Conservation (phyloP, 352 stramenopile genomes). For the Thraustochytrium striatum region DNA sequence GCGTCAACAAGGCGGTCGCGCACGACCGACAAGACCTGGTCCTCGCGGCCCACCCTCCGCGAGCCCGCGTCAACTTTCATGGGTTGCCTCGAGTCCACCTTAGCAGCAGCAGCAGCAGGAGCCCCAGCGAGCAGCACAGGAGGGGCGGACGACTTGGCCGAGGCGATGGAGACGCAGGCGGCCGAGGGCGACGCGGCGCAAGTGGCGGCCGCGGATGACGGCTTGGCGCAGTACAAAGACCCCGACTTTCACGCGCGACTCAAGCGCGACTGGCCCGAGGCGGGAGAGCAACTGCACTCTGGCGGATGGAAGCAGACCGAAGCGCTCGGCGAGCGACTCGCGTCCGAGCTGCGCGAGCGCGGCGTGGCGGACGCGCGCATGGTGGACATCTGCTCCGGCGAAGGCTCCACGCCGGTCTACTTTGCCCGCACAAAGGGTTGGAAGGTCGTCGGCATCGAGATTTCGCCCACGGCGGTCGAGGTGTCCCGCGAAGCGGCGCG, state of each 20-base stretch:
- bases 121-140: too few species aligned
- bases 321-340: background rate
- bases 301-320: constrained; percentile 6
- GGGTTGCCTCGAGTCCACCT: too few species aligned
- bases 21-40: too few species aligned
- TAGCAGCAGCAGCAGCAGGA: too few species aligned
- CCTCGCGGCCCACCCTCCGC: too few species aligned
- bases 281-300: constrained; percentile 14
- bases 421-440: constrained; percentile 11
- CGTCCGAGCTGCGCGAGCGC: background rate
- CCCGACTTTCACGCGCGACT: constrained; percentile 9
- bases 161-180: background rate
- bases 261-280: constrained; percentile 17
- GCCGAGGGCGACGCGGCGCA: background rate
- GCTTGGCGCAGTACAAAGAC: constrained; percentile 24
- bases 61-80: too few species aligned
- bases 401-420: constrained; percentile 28
- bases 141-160: too few species aligned
- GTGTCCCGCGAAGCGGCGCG: background rate
- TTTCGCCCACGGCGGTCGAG: constrained; percentile 10
- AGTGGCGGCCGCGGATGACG: background rate
- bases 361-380: background rate
- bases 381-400: constrained; percentile 36
- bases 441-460: constrained; percentile 27
- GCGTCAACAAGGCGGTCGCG: too few species aligned